Evolutionary conservation across 2,329 filamentous ascomycete species (phyloP).

Genomic region (Metarhizium album): DNA sequence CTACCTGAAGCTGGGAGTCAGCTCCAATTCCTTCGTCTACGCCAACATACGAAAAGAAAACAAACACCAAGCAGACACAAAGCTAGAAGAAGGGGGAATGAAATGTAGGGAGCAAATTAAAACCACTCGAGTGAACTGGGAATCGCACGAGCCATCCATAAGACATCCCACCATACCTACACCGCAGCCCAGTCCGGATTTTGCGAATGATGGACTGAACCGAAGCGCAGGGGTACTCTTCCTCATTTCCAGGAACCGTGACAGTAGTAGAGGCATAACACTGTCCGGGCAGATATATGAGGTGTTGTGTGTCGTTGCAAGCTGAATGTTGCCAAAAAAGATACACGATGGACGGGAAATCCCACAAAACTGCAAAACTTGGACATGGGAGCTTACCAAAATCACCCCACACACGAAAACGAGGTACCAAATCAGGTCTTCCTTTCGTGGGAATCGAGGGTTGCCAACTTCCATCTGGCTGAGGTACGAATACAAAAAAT

Average conservation of each 20-base stretch:
- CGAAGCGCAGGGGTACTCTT: slow-evolving; percentile 62
- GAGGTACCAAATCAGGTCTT: slow-evolving; percentile 73
- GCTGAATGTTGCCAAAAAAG: neutral
- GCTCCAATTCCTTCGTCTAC: slow-evolving; percentile 5
- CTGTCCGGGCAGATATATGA: slow-evolving; percentile 75
- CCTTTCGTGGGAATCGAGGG: slow-evolving; percentile 60
- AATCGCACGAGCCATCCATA: slow-evolving; percentile 57
- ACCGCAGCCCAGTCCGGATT: slow-evolving; percentile 51
- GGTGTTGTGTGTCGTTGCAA: slow-evolving; percentile 21
- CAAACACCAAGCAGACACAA: no score
- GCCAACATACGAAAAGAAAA: no score
- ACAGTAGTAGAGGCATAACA: slow-evolving; percentile 54
- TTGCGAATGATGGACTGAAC: slow-evolving; percentile 57
- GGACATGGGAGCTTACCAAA: slow-evolving; percentile 52
- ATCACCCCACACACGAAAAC: slow-evolving; percentile 62
- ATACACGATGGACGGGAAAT: slow-evolving; percentile 6
- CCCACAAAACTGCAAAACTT: slow-evolving; percentile 10
- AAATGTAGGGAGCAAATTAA: slow-evolving; percentile 53
- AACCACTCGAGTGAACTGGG: slow-evolving; percentile 49
- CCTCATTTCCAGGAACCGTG: slow-evolving; percentile 78
- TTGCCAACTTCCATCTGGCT: slow-evolving; percentile 63
- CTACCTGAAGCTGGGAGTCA: slow-evolving; percentile 14
- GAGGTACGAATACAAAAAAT: slow-evolving; percentile 66
- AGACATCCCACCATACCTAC: slow-evolving; percentile 67
- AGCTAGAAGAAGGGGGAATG: slow-evolving; percentile 2